These are phyloP conservation scores for Rhynchospora pubera DNA, from an alignment of 176 grass and related monocot species.

Conservation along the genomic window DNA sequence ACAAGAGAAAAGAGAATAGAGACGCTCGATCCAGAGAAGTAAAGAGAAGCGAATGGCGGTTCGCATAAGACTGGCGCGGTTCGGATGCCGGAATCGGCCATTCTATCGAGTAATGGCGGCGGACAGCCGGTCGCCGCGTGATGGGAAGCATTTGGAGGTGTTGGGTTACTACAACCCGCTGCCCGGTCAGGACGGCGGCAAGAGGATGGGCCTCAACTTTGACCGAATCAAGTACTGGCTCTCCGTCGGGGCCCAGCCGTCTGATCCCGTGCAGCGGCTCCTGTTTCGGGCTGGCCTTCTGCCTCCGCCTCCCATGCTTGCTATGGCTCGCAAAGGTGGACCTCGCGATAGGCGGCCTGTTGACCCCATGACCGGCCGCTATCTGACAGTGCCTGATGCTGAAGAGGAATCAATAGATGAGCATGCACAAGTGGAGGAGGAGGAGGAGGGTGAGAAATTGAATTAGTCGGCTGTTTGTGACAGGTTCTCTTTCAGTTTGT, in stretches of 20 bases:
- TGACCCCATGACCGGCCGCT: conserved; percentile 73
- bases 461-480: neutral
- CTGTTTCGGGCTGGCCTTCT: conserved; percentile 77
- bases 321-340: conserved; percentile 69
- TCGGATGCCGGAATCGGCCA: conserved; percentile 60
- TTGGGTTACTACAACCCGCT: conserved; percentile 90
- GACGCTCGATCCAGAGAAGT: neutral
- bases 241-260: conserved; percentile 83
- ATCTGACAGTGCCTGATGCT: conserved; percentile 29
- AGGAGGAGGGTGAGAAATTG: conserved; percentile 12
- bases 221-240: conserved; percentile 94
- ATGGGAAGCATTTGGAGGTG: conserved; percentile 82
- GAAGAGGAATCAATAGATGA: conserved; percentile 28
- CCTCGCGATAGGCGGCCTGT: conserved; percentile 49
- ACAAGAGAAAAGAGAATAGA: neutral
- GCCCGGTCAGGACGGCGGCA: conserved; percentile 68
- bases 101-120: conserved; percentile 89
- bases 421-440: conserved; percentile 19
- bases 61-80: conserved; percentile 57
- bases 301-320: conserved; percentile 79
- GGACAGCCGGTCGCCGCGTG: conserved; percentile 62
- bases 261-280: conserved; percentile 74
- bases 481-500: neutral
- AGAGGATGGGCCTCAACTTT: conserved; percentile 85
- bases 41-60: conserved; percentile 41